These are phyloP conservation scores for Nicotiana tabacum DNA, from an alignment of 257 asterid species.

Conservation along the genomic window DNA sequence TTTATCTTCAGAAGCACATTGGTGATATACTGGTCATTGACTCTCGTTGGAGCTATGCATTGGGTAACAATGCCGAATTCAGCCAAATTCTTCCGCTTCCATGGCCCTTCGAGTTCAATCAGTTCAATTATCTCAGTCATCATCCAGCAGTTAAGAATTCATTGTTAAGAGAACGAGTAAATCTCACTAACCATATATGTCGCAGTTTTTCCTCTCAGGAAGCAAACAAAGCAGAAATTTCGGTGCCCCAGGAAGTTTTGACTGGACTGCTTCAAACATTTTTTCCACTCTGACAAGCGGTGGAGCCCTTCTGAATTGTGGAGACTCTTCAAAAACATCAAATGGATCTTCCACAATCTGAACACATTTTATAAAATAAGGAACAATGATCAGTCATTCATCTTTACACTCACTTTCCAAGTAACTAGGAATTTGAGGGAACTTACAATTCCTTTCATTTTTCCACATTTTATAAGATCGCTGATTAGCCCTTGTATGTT, in stretches of 20 bases:
- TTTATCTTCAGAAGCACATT: slow-evolving; percentile 75
- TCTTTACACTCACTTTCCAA: background rate
- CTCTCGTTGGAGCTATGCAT: slow-evolving; percentile 64
- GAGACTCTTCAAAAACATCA: slow-evolving; percentile 64
- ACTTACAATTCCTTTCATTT: slow-evolving; percentile 76
- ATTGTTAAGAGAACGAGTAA: background rate
- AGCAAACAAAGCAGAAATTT: slow-evolving; percentile 74
- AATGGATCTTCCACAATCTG: slow-evolving; percentile 69
- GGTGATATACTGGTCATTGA: slow-evolving; percentile 76
- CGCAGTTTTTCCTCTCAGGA: slow-evolving; percentile 80
- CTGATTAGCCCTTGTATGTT: slow-evolving; percentile 47
- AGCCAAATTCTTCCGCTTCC: slow-evolving; percentile 73
- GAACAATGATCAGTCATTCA: background rate
- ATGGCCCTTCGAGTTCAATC: slow-evolving; percentile 49
- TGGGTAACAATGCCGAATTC: slow-evolving; percentile 87
- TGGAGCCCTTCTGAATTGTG: slow-evolving; percentile 58
- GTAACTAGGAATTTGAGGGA: background rate
- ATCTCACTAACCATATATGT: slow-evolving; percentile 57
- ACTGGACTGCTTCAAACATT: slow-evolving; percentile 59
- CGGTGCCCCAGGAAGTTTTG: slow-evolving; percentile 71
- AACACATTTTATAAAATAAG: background rate
- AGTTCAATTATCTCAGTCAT: background rate
- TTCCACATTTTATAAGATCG: slow-evolving; percentile 63
- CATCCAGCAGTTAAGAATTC: background rate
- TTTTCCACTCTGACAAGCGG: slow-evolving; percentile 75